A percentile compares a stretch with the other conserved stretches of the same genome.
Evolutionary conservation across 495 filamentous ascomycete genomes (phyloP).

Genomic region (Tuber calosporum): DNA sequence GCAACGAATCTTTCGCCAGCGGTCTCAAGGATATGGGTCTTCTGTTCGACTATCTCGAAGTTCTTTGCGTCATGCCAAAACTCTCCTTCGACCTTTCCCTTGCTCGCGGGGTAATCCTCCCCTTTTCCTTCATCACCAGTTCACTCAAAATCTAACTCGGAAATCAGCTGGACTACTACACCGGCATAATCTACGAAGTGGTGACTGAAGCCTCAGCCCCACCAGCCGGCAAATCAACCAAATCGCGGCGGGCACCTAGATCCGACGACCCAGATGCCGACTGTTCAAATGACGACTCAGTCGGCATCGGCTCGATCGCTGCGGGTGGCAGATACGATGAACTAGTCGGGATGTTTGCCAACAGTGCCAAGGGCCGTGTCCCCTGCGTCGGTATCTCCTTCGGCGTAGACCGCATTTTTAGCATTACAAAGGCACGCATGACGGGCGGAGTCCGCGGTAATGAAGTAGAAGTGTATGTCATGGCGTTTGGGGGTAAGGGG

Average conservation of each 20-base stretch:
- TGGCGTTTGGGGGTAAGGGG: conserved; percentile 86
- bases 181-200: conserved; percentile 87
- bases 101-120: conserved; percentile 28
- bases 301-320: conserved; percentile 80
- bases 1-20: conserved; percentile 63
- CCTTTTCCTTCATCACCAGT: background rate
- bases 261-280: conserved; percentile 63
- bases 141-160: background rate
- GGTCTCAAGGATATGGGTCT: conserved; percentile 76
- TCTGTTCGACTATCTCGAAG: conserved; percentile 73
- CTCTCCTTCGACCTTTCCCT: conserved; percentile 47
- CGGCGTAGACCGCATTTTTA: conserved; percentile 91
- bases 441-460: conserved; percentile 53
- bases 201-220: conserved; percentile 77
- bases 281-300: conserved; percentile 68
- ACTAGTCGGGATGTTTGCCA: conserved; percentile 80
- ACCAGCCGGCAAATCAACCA: conserved; percentile 42
- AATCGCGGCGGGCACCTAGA: conserved; percentile 55
- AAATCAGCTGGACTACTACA: conserved; percentile 73
- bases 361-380: conserved; percentile 60
- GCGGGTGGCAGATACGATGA: conserved; percentile 91
- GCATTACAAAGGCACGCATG: conserved; percentile 68
- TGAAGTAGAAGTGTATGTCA: conserved; percentile 81
- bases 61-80: conserved; percentile 60
- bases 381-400: conserved; percentile 94